Conservation (phyloP, 169 alveolate species). For the Plasmodium coatneyi region DNA sequence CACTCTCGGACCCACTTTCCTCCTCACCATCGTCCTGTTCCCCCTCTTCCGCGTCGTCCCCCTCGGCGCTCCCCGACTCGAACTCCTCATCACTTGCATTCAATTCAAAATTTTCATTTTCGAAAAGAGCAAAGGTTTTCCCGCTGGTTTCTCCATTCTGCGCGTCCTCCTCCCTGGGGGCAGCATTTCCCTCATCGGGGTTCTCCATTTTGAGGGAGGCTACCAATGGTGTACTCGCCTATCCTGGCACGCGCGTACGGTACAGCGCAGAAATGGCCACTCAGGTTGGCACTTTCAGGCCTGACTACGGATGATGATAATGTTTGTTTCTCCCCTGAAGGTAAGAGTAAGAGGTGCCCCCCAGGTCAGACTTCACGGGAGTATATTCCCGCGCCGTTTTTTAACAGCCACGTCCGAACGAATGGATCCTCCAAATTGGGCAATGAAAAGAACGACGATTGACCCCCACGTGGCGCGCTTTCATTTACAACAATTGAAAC, state of each 20-base stretch:
- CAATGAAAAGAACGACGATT: not conserved
- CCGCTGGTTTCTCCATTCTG: not conserved
- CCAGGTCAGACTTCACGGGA: not conserved
- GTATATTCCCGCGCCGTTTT: not conserved
- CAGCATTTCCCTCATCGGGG: not conserved
- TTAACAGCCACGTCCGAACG: not conserved
- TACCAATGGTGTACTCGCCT: not conserved
- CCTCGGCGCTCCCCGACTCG: conserved; percentile 59
- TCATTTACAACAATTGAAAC: not conserved
- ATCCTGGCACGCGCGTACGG: not conserved
- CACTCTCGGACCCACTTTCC: conserved; percentile 84
- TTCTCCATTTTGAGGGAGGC: not conserved
- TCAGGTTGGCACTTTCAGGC: not conserved
- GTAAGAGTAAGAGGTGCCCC: not conserved
- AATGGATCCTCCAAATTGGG: not conserved
- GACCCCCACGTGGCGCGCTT: not conserved
- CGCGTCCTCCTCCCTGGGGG: not conserved
- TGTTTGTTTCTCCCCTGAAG: not conserved
- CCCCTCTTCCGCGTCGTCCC: conserved; percentile 72
- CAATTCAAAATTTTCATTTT: conserved; percentile 50
- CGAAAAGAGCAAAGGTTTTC: conserved; percentile 52
- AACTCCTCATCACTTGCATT: conserved; percentile 38
- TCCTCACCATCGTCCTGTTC: conserved; percentile 71
- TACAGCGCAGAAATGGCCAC: not conserved
- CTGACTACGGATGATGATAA: not conserved